Conservation (phyloP, 768 basidiomycete species). For the Boletus pseudopeckii region DNA sequence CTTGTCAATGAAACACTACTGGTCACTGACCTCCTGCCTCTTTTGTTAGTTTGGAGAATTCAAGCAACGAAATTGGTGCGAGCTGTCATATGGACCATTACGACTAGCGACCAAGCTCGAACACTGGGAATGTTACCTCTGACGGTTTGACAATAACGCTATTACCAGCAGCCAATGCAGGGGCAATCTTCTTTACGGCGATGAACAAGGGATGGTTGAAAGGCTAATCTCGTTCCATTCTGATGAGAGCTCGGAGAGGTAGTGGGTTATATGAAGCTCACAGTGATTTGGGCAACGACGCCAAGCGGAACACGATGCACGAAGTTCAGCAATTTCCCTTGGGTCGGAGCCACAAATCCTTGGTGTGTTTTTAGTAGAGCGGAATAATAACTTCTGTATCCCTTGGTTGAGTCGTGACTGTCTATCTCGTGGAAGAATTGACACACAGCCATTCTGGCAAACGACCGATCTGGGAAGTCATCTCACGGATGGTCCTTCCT, state of each 20-base stretch:
- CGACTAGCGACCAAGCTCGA: neutral
- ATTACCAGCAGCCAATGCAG: conserved; percentile 82
- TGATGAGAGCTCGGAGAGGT: neutral
- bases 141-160: conserved; percentile 82
- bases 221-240: conserved; percentile 44
- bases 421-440: neutral
- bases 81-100: conserved; percentile 37
- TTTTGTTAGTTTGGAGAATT: conserved; percentile 64
- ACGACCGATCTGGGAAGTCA: conserved; percentile 72
- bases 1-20: neutral
- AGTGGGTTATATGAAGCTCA: conserved; percentile 29
- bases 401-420: neutral
- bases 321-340: conserved; percentile 76
- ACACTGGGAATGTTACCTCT: conserved; percentile 43
- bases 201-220: conserved; percentile 91
- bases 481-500: conserved; percentile 78
- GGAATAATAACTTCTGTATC: conserved; percentile 67
- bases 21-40: conserved; percentile 59
- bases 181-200: conserved; percentile 84
- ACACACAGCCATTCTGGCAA: conserved; percentile 86
- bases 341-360: conserved; percentile 68
- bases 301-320: conserved; percentile 78
- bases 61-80: conserved; percentile 76
- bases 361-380: conserved; percentile 70
- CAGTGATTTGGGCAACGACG: conserved; percentile 87